Evolutionary conservation across 164 flowering plant genomes (phyloP), one percentile per base, ranked within the genome.

Genomic region (Liquidambar formosana): DNA sequence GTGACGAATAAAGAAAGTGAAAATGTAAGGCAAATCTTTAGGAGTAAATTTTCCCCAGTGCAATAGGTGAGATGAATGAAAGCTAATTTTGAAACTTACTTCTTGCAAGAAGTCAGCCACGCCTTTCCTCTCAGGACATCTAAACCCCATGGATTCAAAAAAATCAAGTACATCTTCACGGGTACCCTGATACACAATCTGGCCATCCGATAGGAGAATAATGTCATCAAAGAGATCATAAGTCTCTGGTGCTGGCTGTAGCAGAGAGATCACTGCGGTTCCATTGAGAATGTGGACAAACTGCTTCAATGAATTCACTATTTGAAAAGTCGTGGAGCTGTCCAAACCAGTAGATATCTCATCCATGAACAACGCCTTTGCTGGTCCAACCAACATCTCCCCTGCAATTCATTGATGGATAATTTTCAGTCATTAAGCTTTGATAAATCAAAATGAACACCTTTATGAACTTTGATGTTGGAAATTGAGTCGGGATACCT

Each of bases 281-380:
- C 77, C 85, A 16, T 70, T 51, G 25, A 83, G 79, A 59, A 83
- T 83, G 73, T 88, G 95, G 47, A 86, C 74, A 4, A 67, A 56
- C 57, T 92, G 89, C 74, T 73, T 74, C 0, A 92, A 57, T 16
- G 85, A 80, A 59, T 88, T 88, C 72, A 90, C 88, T 60, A 92
- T 87, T 64, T 86, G 86, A 70, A 45, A 92, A 10, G 95, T 90
- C 12, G 95, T 92, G 1, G 96, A 92, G 68, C 90, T 92, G 75
- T 92, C 96, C 60, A 92, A 71, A 43, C 97, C 97, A 9, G 92
- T 92, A 0, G 97, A 92, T 74, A 92, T 92, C 77, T 90, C 96
- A 61, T 92, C 97, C 97, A 92, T 92, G 74, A 92, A 86, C 48
- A 92, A 71, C 10, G 83, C 89, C 45, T 73, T 84, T 56, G 92